Conservation (phyloP, 305 asterid genomes). For the Euphrasia arctica region DNA sequence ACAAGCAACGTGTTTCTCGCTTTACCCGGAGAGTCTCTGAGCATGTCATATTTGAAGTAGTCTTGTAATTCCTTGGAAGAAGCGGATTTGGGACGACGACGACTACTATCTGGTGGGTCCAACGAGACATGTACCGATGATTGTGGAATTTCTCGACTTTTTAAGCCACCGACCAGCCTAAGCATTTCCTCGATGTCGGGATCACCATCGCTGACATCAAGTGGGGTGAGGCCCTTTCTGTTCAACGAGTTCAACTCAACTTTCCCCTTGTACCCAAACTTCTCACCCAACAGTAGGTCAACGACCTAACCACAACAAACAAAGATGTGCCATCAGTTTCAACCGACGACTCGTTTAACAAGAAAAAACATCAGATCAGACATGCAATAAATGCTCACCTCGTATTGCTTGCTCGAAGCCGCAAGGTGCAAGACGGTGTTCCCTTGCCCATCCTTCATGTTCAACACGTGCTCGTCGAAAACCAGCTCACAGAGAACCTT, state of each 20-base stretch:
- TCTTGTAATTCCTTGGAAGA: slow-evolving; percentile 29
- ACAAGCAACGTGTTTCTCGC: slow-evolving; percentile 38
- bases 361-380: neutral
- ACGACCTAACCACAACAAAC: slow-evolving; percentile 32
- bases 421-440: slow-evolving; percentile 52
- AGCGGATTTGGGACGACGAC: neutral
- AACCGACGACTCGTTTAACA: neutral
- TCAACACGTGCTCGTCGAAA: slow-evolving; percentile 21
- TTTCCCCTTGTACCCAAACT: slow-evolving; percentile 14
- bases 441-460: slow-evolving; percentile 34
- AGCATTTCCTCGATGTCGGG: slow-evolving; percentile 51
- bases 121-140: neutral
- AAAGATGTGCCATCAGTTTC: too few species aligned
- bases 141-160: neutral
- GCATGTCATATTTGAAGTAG: slow-evolving; percentile 45
- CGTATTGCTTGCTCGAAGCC: slow-evolving; percentile 42
- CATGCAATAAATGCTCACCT: slow-evolving; percentile 30
- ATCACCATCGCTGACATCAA: slow-evolving; percentile 42
- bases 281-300: slow-evolving; percentile 36
- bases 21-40: slow-evolving; percentile 33
- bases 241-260: slow-evolving; percentile 41
- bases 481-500: slow-evolving; percentile 28
- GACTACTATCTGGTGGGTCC: neutral
- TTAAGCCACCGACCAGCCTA: slow-evolving; percentile 28
- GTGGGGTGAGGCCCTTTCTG: slow-evolving; percentile 35